These are phyloP conservation scores for Fusarium brevicatenulatum DNA, from an alignment of 2,329 filamentous ascomycete genomes.

Conservation along the genomic window DNA sequence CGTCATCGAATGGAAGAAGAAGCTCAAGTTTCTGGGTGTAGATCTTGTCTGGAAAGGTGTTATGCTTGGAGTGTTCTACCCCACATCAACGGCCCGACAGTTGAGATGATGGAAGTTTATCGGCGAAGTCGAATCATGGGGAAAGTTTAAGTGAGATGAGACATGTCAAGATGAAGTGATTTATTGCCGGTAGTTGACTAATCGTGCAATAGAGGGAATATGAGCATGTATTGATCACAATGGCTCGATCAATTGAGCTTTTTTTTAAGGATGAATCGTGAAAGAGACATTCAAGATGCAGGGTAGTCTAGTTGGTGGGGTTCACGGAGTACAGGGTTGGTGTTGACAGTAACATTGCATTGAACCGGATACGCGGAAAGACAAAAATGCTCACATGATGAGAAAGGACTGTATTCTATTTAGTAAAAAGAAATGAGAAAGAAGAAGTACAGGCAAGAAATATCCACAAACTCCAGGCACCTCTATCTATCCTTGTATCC, in stretches of 20 bases:
- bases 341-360: background rate
- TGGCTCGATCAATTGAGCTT: background rate
- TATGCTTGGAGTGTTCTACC: background rate
- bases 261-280: background rate
- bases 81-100: background rate
- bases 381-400: background rate
- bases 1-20: background rate
- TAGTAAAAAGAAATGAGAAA: too few relatives aligned
- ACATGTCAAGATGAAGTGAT: background rate
- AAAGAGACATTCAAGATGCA: background rate
- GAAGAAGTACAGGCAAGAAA: background rate
- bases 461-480: background rate
- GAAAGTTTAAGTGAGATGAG: background rate
- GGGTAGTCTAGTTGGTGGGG: background rate
- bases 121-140: background rate
- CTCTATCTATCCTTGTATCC: background rate
- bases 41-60: background rate
- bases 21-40: background rate
- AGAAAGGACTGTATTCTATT: too few relatives aligned
- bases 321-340: background rate
- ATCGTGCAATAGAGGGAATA: background rate
- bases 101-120: background rate
- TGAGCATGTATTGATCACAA: background rate
- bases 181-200: accelerated
- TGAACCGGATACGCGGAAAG: background rate